A percentile compares a stretch with the other conserved stretches of the same genome.
Evolutionary conservation across 768 basidiomycete species (phyloP).

Genomic region (Pleurotus citrinopileatus): DNA sequence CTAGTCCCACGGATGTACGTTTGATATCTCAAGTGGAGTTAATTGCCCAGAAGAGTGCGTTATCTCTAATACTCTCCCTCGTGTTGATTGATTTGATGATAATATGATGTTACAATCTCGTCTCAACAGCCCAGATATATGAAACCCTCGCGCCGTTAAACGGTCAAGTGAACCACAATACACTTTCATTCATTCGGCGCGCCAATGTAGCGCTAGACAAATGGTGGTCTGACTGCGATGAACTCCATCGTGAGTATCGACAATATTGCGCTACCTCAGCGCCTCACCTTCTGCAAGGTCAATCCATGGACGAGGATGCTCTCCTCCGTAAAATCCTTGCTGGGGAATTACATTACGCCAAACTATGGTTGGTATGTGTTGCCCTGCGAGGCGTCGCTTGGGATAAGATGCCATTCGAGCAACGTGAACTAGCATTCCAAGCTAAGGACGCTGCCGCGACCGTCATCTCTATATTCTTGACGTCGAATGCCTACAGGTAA

Average conservation of each 20-base stretch:
- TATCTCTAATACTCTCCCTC: neutral
- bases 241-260: slow-evolving; percentile 48
- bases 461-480: slow-evolving; percentile 82
- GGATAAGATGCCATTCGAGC: slow-evolving; percentile 96
- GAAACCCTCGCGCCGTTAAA: slow-evolving; percentile 85
- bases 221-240: slow-evolving; percentile 90
- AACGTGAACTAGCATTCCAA: slow-evolving; percentile 91
- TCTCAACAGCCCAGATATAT: slow-evolving; percentile 78
- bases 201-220: slow-evolving; percentile 85
- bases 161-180: slow-evolving; percentile 82
- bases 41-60: slow-evolving; percentile 85
- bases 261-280: slow-evolving; percentile 7
- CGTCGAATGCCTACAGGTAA: slow-evolving; percentile 77
- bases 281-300: slow-evolving; percentile 39
- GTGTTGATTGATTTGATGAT: slow-evolving; percentile 1
- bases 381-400: slow-evolving; percentile 88
- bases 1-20: slow-evolving; percentile 85
- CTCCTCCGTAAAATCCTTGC: slow-evolving; percentile 84
- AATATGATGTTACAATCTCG: neutral
- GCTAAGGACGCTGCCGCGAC: slow-evolving; percentile 90
- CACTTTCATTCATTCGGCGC: slow-evolving; percentile 82
- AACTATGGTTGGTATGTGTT: slow-evolving; percentile 93
- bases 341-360: slow-evolving; percentile 88
- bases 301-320: slow-evolving; percentile 81
- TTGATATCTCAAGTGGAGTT: slow-evolving; percentile 87